Conservation (phyloP, 2,329 filamentous ascomycete species). For the Venturiaceae sp. region DNA sequence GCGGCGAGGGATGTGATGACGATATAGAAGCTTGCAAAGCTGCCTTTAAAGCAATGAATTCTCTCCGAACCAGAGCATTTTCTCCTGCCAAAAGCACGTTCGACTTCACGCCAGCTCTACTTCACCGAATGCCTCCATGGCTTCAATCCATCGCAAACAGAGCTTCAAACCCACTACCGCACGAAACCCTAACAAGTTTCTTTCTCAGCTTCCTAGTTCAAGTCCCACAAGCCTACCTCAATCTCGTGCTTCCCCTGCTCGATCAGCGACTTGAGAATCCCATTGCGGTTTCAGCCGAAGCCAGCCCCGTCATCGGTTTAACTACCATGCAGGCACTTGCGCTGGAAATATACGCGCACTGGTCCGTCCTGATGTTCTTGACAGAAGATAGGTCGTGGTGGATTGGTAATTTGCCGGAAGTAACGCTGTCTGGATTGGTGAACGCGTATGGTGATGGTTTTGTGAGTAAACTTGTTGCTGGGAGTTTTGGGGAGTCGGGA, state of each 20-base stretch:
- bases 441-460: constrained; percentile 13
- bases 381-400: constrained; percentile 16
- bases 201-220: constrained; percentile 11
- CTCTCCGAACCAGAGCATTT: constrained; percentile 1
- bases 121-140: background rate
- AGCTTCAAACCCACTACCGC: background rate
- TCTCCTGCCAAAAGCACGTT: background rate
- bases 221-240: constrained; percentile 9
- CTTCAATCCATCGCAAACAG: background rate
- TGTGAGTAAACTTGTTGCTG: background rate
- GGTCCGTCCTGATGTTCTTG: constrained; percentile 16
- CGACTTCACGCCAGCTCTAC: background rate
- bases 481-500: background rate
- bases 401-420: constrained; percentile 14
- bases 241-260: constrained; percentile 11
- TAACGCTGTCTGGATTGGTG: constrained; percentile 13
- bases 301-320: background rate
- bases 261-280: constrained; percentile 11
- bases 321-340: constrained; percentile 13
- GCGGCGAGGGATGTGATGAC: background rate
- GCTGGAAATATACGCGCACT: constrained; percentile 16
- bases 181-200: constrained; percentile 5
- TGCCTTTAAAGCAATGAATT: background rate
- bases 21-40: background rate
- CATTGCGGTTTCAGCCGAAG: background rate